phyloP scores from a whole-genome alignment of 1,139 yeast genomes.

The Yamadazyma jaroonii region DNA sequence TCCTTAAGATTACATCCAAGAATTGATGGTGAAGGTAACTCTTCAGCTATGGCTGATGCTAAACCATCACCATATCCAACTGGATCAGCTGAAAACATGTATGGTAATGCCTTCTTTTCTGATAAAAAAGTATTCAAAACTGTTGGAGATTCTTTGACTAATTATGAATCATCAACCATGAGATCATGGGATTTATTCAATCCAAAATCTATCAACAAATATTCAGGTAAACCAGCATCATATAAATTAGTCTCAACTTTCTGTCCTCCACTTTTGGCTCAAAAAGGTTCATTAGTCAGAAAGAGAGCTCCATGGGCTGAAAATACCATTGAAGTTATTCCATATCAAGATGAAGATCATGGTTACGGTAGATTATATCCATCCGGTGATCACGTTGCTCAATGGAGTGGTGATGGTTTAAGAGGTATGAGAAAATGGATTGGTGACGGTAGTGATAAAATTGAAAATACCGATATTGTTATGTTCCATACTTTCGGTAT shows the following conservation, averaged over 20 bases:
- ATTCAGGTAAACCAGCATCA: conserved; percentile 72
- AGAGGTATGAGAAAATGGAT: conserved; percentile 73
- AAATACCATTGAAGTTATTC: conserved; percentile 64
- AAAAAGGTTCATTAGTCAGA: conserved; percentile 69
- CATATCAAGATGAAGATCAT: conserved; percentile 53
- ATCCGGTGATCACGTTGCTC: conserved; percentile 78
- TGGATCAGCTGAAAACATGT: conserved; percentile 65
- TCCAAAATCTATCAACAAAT: conserved; percentile 62
- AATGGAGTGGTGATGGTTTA: conserved; percentile 73
- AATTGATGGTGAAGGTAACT: conserved; percentile 75
- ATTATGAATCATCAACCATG: conserved; percentile 57
- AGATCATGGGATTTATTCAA: conserved; percentile 81
- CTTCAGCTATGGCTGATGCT: conserved; percentile 71
- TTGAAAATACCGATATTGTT: conserved; percentile 69
- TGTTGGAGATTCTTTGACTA: conserved; percentile 62
- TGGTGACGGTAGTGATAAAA: conserved; percentile 59
- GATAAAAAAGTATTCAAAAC: conserved; percentile 65
- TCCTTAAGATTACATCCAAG: conserved; percentile 79
- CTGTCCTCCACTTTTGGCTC: conserved; percentile 70
- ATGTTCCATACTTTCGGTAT: conserved; percentile 81
- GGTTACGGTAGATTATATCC: conserved; percentile 66
- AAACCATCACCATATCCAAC: conserved; percentile 54
- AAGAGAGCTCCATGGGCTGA: conserved; percentile 85
- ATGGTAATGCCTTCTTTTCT: conserved; percentile 71
- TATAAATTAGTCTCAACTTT: conserved; percentile 78